phyloP scores from a whole-genome alignment of 2,329 filamentous ascomycete genomes.

The Alternaria postmessia region DNA sequence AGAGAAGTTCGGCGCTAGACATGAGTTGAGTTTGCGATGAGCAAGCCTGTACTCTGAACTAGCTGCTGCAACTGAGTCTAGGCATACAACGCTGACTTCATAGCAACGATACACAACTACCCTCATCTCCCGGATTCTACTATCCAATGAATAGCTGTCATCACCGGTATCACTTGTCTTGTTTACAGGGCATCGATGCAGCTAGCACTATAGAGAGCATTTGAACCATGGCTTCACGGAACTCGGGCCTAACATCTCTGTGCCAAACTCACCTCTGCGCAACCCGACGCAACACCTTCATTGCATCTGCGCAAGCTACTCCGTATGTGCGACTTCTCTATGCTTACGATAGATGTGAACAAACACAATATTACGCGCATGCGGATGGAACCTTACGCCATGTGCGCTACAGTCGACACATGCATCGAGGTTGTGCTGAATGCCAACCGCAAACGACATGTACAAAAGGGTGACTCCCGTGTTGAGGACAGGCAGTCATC shows the following conservation, averaged over 20 bases:
- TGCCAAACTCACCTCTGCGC: neutral
- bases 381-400: conserved; percentile 17
- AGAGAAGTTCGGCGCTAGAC: neutral
- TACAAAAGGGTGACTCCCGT: conserved; percentile 18
- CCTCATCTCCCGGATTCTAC: neutral
- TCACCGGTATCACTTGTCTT: no score
- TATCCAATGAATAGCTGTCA: no score
- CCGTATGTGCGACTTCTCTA: neutral
- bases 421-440: neutral
- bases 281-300: conserved; percentile 1
- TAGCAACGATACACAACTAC: conserved; percentile 2
- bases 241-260: neutral
- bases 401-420: neutral
- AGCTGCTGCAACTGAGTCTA: neutral
- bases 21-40: neutral
- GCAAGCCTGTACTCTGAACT: neutral
- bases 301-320: neutral
- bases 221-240: neutral
- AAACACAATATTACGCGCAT: neutral
- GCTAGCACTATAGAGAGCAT: neutral
- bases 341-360: conserved; percentile 2
- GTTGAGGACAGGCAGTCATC: neutral
- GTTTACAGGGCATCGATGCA: neutral
- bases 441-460: neutral
- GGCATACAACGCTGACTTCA: neutral